Conservation (phyloP, 495 filamentous ascomycete genomes). For the Penicillium antarcticum region DNA sequence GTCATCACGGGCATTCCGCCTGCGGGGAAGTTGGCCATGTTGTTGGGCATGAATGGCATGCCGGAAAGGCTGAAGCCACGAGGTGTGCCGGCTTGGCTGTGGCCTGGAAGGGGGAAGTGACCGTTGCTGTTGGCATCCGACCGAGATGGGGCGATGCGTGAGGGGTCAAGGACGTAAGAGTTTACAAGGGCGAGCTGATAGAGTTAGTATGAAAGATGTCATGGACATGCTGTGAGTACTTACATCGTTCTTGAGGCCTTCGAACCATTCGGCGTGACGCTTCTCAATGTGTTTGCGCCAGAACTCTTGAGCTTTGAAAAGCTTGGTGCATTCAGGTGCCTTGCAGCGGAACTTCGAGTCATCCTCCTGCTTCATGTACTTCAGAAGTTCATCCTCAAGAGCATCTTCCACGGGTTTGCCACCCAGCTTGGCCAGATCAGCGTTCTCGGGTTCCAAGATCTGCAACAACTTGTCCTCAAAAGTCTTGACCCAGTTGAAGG, state of each 20-base stretch:
- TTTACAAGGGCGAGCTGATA: conserved; percentile 80
- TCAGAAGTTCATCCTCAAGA: conserved; percentile 77
- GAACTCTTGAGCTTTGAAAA: conserved; percentile 95
- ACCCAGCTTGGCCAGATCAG: conserved; percentile 82
- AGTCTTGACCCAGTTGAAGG: conserved; percentile 98
- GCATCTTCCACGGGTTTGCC: conserved; percentile 84
- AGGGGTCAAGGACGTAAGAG: conserved; percentile 86
- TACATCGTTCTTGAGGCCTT: conserved; percentile 78
- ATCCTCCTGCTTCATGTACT: conserved; percentile 94
- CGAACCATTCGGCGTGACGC: conserved; percentile 85
- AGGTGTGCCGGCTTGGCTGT: conserved; percentile 77
- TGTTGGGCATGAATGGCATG: conserved; percentile 40
- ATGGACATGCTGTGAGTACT: conserved; percentile 23
- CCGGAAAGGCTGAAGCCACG: conserved; percentile 86
- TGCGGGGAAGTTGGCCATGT: conserved; percentile 19
- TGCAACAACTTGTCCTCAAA: conserved; percentile 96
- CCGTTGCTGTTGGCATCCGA: conserved; percentile 98
- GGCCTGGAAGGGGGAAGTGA: conserved; percentile 80
- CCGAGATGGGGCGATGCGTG: conserved; percentile 85
- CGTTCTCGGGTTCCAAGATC: conserved; percentile 83
- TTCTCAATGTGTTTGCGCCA: conserved; percentile 99
- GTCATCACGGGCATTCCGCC: conserved; percentile 52
- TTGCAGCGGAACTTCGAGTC: conserved; percentile 95
- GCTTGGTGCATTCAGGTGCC: conserved; percentile 89
- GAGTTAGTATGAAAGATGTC: conserved; percentile 11